phyloP scores from a whole-genome alignment of 768 basidiomycete species.

The Podaxis pistillaris region DNA sequence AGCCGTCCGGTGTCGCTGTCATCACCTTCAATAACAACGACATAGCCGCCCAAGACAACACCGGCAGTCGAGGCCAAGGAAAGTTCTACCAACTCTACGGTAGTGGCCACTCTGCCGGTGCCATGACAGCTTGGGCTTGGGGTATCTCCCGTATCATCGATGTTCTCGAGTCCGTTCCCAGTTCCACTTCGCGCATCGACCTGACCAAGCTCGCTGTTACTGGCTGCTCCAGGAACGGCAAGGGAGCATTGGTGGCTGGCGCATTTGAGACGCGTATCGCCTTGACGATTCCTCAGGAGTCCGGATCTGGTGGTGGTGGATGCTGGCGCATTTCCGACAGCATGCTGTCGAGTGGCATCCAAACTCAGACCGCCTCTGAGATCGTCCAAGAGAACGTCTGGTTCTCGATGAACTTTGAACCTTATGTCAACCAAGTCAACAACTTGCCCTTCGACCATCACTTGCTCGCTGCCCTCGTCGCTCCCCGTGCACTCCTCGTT shows the following conservation, averaged over 20 bases:
- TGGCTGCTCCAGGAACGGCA: slow-evolving; percentile 61
- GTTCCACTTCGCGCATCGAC: slow-evolving; percentile 40
- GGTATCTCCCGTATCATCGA: slow-evolving; percentile 60
- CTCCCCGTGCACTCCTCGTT: slow-evolving; percentile 50
- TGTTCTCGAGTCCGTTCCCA: slow-evolving; percentile 49
- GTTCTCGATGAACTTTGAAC: slow-evolving; percentile 51
- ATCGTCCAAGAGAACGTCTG: slow-evolving; percentile 64
- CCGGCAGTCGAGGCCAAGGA: slow-evolving; percentile 48
- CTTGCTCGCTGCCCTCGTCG: slow-evolving; percentile 51
- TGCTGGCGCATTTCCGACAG: slow-evolving; percentile 59
- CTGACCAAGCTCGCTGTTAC: slow-evolving; percentile 49
- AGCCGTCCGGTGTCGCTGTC: slow-evolving; percentile 36
- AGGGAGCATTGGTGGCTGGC: slow-evolving; percentile 58
- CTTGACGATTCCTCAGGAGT: slow-evolving; percentile 62
- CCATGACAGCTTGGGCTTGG: slow-evolving; percentile 66
- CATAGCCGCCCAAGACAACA: slow-evolving; percentile 48
- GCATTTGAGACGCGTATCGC: slow-evolving; percentile 59
- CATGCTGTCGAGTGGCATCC: slow-evolving; percentile 40
- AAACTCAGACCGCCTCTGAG: slow-evolving; percentile 53
- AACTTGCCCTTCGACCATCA: slow-evolving; percentile 62
- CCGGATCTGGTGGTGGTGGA: slow-evolving; percentile 58
- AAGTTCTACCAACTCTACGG: slow-evolving; percentile 61
- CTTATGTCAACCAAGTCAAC: slow-evolving; percentile 43
- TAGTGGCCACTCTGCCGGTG: slow-evolving; percentile 39
- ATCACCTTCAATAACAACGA: slow-evolving; percentile 54